Evolutionary conservation across 345 rosid genomes (phyloP).

Genomic region (Cardamine occulta): DNA sequence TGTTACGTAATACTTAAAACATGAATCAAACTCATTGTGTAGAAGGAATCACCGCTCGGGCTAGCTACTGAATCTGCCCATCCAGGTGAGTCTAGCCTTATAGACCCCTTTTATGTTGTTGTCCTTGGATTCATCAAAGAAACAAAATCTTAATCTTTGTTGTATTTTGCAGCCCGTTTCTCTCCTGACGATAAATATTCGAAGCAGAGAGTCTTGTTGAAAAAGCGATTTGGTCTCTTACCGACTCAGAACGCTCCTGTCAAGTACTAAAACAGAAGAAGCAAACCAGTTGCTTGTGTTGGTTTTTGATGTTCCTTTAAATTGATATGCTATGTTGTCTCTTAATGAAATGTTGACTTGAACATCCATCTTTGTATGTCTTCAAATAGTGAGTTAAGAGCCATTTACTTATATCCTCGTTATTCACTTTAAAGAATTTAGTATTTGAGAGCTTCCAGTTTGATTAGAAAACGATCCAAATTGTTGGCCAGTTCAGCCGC

Average conservation of each 20-base stretch:
- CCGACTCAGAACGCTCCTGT: conserved; percentile 72
- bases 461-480: too few species aligned
- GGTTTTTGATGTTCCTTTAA: conserved; percentile 10
- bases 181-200: conserved; percentile 90
- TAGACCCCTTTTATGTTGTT: background rate
- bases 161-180: conserved; percentile 67
- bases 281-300: conserved; percentile 16
- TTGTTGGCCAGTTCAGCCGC: too few species aligned
- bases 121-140: background rate
- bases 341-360: conserved; percentile 25
- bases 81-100: conserved; percentile 60
- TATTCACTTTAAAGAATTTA: too few species aligned
- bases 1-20: conserved; percentile 8
- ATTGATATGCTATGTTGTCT: conserved; percentile 6
- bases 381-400: conserved; percentile 16
- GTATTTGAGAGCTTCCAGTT: too few species aligned
- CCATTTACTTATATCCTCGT: too few species aligned
- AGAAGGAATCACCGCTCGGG: conserved; percentile 84
- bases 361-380: conserved; percentile 6
- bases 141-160: background rate
- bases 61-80: conserved; percentile 82
- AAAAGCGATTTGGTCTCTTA: conserved; percentile 82
- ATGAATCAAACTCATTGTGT: conserved; percentile 27
- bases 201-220: conserved; percentile 71
- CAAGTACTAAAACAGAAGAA: conserved; percentile 51